Evolutionary conservation across 1,139 yeast species (phyloP), one percentile per base, ranked within the genome.

Genomic region (Yamadazyma membranifaciens): DNA sequence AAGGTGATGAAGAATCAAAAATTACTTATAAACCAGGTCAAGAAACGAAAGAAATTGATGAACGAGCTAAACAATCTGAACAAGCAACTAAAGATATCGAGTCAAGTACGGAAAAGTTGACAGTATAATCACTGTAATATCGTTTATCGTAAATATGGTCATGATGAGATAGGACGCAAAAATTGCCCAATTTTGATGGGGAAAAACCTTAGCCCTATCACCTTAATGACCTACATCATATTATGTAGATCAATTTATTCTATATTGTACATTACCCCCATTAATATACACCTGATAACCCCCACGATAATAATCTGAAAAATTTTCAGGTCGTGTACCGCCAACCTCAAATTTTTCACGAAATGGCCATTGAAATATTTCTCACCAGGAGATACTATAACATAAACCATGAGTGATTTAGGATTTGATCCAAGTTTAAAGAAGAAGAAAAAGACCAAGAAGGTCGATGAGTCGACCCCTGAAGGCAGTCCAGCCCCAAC

Each of bases 371-470:
- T 36, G 42, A 39, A 31, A 25, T 12, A 34, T 12, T 28, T 37
- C 34, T 29, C 29, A 36, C 24, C 4, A 33, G 30, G 16, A 22
- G n/a, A 31, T 12, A 25, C 9, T 13, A 25, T 12, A 22, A 24
- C 11, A 5, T 17, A 10, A 31, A 37, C 15, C 11, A 72, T 72
- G 78, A 64, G 72, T 56, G 89, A 82, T 54, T 72, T 83, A 62
- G 91, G 88, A 46, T 83, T 84, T 61, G 94, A 85, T 63, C 87
- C 88, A 45, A 65, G 80, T 32, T 71, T 83, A 60, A 87, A 87
- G 76, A 87, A 87, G 77, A 88, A 88, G 81, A 87, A 87, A 89
- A 84, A 85, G 81, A 59, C 69, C 49, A 63, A 67, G 54, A 75
- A 72, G 68, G 59, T 60, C 15, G 78, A 67, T 34, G 73, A 67